Base-by-base conservation (phyloP, 176 grass and related monocot genomes). In the Panicum miliaceum region DNA sequence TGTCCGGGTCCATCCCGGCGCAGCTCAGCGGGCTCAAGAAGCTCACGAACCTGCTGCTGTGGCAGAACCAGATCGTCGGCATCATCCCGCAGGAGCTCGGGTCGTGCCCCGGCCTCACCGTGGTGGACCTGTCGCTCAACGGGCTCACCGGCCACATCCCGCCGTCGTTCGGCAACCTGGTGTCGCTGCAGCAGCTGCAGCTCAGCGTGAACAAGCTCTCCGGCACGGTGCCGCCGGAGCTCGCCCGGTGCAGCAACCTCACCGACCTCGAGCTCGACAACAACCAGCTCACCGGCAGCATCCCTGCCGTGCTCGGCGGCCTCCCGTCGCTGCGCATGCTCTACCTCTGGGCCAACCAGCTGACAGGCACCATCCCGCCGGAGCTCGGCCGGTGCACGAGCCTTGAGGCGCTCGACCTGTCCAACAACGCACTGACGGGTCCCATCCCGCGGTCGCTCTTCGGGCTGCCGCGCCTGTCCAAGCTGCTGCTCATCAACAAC, bases 201-300 rank as follows among this genome's bases (percentile, higher is more conserved):
- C 90, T 92, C 4, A 97, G 94, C 58, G 84, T 84, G 32, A 97
- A 97, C 90, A 89, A 73, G 42, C 69, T 97, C 73, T 94, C 94
- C 5, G 92, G 94, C 53, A 43, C 86, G 34, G 64, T 97, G 22
- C 94, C 92, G 6, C 82, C 81, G 3, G 90, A 94, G 90, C 87
- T 97, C 19, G 81, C 90, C 63, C 46, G 68, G 45, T 92, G 90
- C 81, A 64, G 81, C 65, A 94, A 94, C 74, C 88, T 97, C 77
- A 94, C 92, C 6, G 92, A 94, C 84, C 71, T 97, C 13, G 92
- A 97, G 63, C 88, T 97, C 1, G 92, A 92, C 71, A 94, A 94
- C 77, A 97, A 97, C 88, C 92, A 91, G 81, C 78, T 97, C 69
- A 82, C 94, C 32, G 94, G 92, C 16, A 73, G 58, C 26, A 92